Evolutionary conservation across 164 flowering plant species (phyloP).

Genomic region (Stephania cephalantha): DNA sequence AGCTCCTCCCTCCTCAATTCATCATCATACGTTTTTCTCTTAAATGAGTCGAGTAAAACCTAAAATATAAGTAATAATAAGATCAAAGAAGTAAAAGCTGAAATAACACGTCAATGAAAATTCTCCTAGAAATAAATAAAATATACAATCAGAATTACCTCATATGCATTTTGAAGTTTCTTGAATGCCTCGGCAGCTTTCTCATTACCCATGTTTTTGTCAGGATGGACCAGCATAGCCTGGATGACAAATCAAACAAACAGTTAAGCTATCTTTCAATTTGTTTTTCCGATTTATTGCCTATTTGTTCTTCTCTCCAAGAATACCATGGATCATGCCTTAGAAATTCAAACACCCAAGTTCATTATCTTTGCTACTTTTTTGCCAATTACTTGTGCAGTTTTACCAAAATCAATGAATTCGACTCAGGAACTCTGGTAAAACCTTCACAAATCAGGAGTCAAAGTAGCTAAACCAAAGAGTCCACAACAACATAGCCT

Average conservation of each 20-base stretch:
- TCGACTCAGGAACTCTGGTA: background rate
- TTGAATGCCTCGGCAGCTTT: constrained; percentile 99
- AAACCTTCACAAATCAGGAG: background rate
- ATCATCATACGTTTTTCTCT: constrained; percentile 87
- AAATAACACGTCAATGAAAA: background rate
- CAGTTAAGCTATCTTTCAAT: background rate
- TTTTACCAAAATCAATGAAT: background rate
- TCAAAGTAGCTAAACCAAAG: background rate
- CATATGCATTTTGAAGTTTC: constrained; percentile 98
- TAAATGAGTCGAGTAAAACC: constrained; percentile 82
- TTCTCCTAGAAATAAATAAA: background rate
- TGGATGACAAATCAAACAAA: constrained; percentile 16
- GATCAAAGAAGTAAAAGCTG: background rate
- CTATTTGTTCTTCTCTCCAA: no score
- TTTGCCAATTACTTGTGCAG: no score
- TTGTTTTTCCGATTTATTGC: background rate
- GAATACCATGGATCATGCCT: no score
- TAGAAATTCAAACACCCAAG: no score
- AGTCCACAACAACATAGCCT: background rate
- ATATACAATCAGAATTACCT: constrained; percentile 36
- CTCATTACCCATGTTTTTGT: constrained; percentile 97
- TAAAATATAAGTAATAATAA: constrained; percentile 10
- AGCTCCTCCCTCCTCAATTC: constrained; percentile 88
- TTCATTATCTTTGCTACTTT: no score
- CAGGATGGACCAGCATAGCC: constrained; percentile 99